phyloP scores from a whole-genome alignment of 1,284 basidiomycete species.

The Neotropicomus parvogracilis region DNA sequence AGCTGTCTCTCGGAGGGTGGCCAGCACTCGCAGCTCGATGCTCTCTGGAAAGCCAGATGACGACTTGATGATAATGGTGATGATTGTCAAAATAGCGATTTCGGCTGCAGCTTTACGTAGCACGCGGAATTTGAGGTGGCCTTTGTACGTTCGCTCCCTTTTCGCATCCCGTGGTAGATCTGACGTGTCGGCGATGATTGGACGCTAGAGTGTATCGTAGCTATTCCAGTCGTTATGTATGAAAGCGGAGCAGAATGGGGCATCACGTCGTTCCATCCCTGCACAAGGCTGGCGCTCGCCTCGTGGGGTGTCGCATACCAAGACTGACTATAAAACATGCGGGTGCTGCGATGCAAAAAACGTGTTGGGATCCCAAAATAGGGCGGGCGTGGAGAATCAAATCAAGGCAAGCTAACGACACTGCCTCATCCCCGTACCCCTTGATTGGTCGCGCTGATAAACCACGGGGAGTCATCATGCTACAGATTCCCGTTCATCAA shows the following conservation, averaged over 20 bases:
- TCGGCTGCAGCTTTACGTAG: constrained; percentile 28
- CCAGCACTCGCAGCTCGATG: constrained; percentile 30
- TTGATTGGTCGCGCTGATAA: constrained; percentile 35
- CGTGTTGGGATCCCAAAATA: constrained; percentile 32
- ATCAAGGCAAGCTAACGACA: constrained; percentile 22
- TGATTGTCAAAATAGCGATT: constrained; percentile 11
- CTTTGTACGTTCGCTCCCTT: constrained; percentile 26
- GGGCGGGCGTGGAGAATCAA: constrained; percentile 16
- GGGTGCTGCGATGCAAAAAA: constrained; percentile 33
- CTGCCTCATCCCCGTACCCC: constrained; percentile 27
- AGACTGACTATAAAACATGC: constrained; percentile 25
- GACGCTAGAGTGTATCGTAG: constrained; percentile 25
- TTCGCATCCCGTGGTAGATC: constrained; percentile 21
- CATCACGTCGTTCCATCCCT: constrained; percentile 19
- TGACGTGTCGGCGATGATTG: constrained; percentile 20
- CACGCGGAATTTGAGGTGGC: constrained; percentile 24
- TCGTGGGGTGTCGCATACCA: constrained; percentile 27
- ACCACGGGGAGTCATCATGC: constrained; percentile 29
- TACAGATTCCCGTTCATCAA: constrained; percentile 33
- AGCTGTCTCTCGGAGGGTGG: constrained; percentile 24
- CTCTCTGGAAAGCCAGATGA: constrained; percentile 30
- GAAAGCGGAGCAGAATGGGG: constrained; percentile 23
- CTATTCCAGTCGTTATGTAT: constrained; percentile 33
- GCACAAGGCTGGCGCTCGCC: constrained; percentile 24
- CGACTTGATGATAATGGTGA: neutral